Percentiles rank a stretch among this genome's conserved stretches.
Evolutionary conservation across 345 rosid genomes (phyloP).

Genomic region (Pugionium cornutum): DNA sequence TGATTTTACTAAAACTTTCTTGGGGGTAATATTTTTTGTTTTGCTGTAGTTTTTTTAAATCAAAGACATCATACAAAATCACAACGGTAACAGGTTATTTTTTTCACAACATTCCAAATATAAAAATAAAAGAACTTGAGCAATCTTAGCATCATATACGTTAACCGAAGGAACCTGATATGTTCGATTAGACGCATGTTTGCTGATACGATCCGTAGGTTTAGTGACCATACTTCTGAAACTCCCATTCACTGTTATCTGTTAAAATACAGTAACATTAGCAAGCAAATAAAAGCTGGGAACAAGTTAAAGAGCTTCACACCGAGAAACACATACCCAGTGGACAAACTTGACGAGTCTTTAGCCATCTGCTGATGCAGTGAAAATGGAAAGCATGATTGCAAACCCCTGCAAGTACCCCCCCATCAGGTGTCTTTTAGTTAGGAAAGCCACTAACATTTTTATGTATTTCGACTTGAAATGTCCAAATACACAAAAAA

Average conservation of each 20-base stretch:
- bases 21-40: background rate
- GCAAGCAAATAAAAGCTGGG: conserved; percentile 1
- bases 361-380: conserved; percentile 97
- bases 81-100: conserved; percentile 12
- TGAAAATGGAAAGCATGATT: conserved; percentile 99
- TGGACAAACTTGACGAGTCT: conserved; percentile 99
- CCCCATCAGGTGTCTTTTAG: background rate
- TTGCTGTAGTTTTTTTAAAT: background rate
- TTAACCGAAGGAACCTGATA: conserved; percentile 19
- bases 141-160: conserved; percentile 24
- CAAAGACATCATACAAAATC: background rate
- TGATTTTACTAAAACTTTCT: background rate
- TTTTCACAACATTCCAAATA: too few relatives aligned
- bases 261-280: conserved; percentile 30
- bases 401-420: conserved; percentile 65
- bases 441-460: background rate
- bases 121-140: background rate
- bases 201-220: background rate
- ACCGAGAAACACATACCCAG: conserved; percentile 53
- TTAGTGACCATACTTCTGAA: conserved; percentile 96
- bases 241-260: conserved; percentile 99
- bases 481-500: background rate
- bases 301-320: background rate
- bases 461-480: background rate
- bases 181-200: conserved; percentile 25